Percentiles rank a stretch among this genome's conserved stretches.
These are phyloP conservation scores for Cinnamomum micranthum DNA, from an alignment of 164 flowering plant species.

Conservation along the genomic window DNA sequence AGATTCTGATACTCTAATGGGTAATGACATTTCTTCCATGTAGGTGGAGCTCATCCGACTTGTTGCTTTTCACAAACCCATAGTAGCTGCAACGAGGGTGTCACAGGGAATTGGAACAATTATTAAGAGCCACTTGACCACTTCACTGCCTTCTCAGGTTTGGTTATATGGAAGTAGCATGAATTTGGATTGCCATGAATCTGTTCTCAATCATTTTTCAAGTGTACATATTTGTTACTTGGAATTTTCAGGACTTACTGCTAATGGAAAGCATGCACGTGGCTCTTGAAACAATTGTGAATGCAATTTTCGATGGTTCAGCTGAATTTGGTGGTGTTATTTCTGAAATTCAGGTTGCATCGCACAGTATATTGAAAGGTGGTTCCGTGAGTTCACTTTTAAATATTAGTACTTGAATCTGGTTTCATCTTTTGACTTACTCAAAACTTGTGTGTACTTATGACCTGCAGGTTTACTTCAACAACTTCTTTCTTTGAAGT, in stretches of 20 bases:
- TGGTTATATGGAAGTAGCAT: conserved; percentile 3
- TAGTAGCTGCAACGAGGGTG: conserved; percentile 59
- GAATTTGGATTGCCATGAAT: not conserved
- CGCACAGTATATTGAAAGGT: conserved; percentile 79
- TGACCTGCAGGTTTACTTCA: conserved; percentile 67
- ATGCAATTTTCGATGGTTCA: conserved; percentile 72
- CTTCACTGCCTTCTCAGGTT: conserved; percentile 60
- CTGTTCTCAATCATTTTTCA: not conserved
- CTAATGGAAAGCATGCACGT: conserved; percentile 80
- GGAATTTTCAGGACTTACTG: conserved; percentile 49
- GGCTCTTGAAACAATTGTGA: conserved; percentile 73
- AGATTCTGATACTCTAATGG: too few species aligned
- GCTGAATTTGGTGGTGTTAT: conserved; percentile 43
- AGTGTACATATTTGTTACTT: not conserved
- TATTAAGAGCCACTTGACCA: conserved; percentile 40
- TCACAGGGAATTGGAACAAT: conserved; percentile 53
- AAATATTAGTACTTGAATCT: not conserved
- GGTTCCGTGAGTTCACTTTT: conserved; percentile 21
- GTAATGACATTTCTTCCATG: conserved; percentile 5
- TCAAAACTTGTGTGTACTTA: conserved; percentile 24
- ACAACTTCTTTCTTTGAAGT: conserved; percentile 75
- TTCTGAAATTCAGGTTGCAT: conserved; percentile 51
- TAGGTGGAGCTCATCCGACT: conserved; percentile 82
- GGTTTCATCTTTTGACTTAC: conserved; percentile 13
- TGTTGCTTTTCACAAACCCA: conserved; percentile 63